Base-by-base conservation (phyloP, 2,329 filamentous ascomycete genomes). In the Aspergillus jensenii region DNA sequence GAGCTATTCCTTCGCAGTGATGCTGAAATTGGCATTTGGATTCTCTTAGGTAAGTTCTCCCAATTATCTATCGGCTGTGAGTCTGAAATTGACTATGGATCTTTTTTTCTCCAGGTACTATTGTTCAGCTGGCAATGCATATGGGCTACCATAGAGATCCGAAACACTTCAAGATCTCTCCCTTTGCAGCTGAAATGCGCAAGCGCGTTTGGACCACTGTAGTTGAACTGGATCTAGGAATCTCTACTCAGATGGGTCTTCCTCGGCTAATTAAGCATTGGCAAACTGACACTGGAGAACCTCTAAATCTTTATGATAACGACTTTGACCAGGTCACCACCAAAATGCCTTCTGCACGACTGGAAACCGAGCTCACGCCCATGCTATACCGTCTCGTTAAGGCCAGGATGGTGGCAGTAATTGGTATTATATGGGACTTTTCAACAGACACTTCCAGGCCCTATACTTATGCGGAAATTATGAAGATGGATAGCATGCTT, bases 141-240 rank as follows among this genome's bases (percentile, higher is more conserved):
- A 85, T 85, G 80, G 84, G 83, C n/a, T 81, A 84, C 59, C 84
- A 86, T 68, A 76, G 84, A 40, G 84, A 86, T 64, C 75, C 82
- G 11, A 75, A 67, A 3, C 78, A 81, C 21, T 81, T 82, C 61
- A 69, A 79, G 2, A 80, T 85, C 47, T 75, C 79, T 1, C 74
- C 79, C 1, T 85, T 84, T 57, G 76, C 82, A 57, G 82, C 79
- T 14, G 84, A 87, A 68, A 82, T 78, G 67, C 66, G 76, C 33
- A 65, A 76, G 5, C 71, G 76, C 7, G 54, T 71, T 4, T 79
- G 76, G 76, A 62, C 68, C 4, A 65, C 67, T 11, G 62, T 74
- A 6, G 61, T 68, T 15, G 83, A 87, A 67, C 75, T 87, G 46
- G 86, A 89, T 63, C 68, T 84, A 2, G 73, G 87, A 6, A 78